A percentile compares a stretch with the other conserved stretches of the same genome.
phyloP scores from a whole-genome alignment of 345 rosid species.

The Tarenaya hassleriana region DNA sequence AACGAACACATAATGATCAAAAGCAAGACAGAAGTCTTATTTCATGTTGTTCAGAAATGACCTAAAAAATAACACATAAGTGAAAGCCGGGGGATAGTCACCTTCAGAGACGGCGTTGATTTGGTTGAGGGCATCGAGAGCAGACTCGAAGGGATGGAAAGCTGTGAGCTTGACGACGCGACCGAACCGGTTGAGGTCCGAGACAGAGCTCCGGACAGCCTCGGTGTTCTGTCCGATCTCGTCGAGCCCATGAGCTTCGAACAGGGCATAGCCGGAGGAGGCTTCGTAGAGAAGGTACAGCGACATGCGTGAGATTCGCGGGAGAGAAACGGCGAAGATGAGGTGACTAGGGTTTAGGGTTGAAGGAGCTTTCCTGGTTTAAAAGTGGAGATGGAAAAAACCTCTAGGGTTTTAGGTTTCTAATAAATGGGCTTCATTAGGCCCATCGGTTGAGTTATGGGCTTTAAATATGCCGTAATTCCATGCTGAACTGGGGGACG shows the following conservation, averaged over 20 bases:
- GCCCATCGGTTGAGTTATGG: no score
- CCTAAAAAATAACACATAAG: neutral
- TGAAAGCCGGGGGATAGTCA: conserved; percentile 12
- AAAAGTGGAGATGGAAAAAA: no score
- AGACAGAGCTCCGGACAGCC: conserved; percentile 66
- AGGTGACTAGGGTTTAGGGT: neutral
- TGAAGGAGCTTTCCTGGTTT: no score
- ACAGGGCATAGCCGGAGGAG: conserved; percentile 65
- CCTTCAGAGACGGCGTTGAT: conserved; percentile 88
- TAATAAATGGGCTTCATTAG: no score
- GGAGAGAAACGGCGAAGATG: conserved; percentile 18
- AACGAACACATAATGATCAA: no score
- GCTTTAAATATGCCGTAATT: no score
- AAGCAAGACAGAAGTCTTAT: neutral
- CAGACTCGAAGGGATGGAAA: conserved; percentile 64
- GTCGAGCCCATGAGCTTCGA: conserved; percentile 60
- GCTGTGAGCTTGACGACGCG: conserved; percentile 76
- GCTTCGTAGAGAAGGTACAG: conserved; percentile 54
- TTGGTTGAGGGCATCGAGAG: conserved; percentile 78
- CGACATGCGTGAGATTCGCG: conserved; percentile 41
- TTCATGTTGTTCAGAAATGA: neutral
- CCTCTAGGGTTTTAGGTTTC: no score
- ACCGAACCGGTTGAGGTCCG: conserved; percentile 74
- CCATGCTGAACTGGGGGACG: no score
- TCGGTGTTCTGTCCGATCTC: conserved; percentile 82